Evolutionary conservation across 225 moss, liverwort and hornwort species (phyloP).

Genomic region (Bryoerythrophyllum caledonicum): DNA sequence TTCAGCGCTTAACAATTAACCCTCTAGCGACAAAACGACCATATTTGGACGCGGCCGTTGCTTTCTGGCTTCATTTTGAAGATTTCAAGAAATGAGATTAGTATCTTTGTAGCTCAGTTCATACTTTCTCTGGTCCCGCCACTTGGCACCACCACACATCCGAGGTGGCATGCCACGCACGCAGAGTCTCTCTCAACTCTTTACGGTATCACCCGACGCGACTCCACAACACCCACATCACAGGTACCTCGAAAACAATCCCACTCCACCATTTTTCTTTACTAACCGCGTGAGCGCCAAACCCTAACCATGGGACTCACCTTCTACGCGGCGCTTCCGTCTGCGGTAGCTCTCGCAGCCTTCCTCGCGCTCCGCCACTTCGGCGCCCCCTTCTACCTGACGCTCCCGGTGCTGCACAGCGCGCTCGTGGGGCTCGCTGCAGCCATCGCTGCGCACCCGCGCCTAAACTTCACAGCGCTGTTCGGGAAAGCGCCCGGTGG

Average conservation of each 20-base stretch:
- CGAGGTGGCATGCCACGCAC: neutral
- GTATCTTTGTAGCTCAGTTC: neutral
- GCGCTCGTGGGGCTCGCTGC: conserved; percentile 75
- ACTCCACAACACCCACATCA: neutral
- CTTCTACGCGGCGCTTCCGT: conserved; percentile 61
- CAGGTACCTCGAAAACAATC: neutral
- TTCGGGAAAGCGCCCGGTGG: conserved; percentile 71
- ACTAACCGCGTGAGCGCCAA: neutral
- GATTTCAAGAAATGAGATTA: neutral
- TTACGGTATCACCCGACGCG: neutral
- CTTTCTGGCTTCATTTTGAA: no score
- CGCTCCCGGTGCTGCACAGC: conserved; percentile 71
- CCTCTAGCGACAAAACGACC: no score
- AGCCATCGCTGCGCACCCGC: conserved; percentile 69
- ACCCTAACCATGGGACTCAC: conserved; percentile 71
- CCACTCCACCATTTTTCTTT: neutral
- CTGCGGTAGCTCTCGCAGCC: conserved; percentile 60
- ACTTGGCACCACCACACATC: neutral
- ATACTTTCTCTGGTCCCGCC: neutral
- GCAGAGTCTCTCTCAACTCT: neutral
- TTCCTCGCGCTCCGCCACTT: conserved; percentile 53
- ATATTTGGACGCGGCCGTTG: no score
- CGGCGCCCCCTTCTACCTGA: conserved; percentile 45
- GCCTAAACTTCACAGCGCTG: conserved; percentile 55
- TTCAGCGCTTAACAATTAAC: no score